Evolutionary conservation across 106 monocot species (phyloP).

Genomic region (Phalaenopsis aphrodite): DNA sequence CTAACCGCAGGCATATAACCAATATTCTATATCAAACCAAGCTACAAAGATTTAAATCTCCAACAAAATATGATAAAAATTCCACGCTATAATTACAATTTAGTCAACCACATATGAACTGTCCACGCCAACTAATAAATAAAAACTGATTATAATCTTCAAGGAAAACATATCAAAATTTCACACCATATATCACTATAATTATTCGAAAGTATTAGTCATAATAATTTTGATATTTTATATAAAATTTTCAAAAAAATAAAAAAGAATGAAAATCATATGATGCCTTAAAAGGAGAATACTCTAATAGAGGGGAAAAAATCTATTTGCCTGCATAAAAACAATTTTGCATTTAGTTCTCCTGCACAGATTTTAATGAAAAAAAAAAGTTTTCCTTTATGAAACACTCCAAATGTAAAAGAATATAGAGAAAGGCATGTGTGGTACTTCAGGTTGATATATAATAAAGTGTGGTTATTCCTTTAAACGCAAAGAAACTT

Average conservation of each 20-base stretch:
- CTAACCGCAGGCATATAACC: background rate
- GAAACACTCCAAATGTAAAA: background rate
- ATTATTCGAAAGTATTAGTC: background rate
- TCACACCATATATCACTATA: background rate
- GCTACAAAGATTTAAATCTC: background rate
- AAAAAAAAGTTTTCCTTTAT: background rate
- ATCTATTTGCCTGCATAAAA: background rate
- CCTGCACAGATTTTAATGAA: background rate
- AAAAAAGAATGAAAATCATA: background rate
- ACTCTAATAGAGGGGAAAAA: background rate
- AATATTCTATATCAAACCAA: background rate
- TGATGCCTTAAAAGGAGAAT: background rate
- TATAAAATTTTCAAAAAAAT: background rate
- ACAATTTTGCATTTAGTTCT: background rate
- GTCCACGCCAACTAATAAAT: background rate
- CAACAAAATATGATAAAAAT: background rate
- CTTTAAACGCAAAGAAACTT: background rate
- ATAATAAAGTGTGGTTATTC: background rate
- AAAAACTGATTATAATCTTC: background rate
- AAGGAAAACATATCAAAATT: background rate
- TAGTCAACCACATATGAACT: background rate
- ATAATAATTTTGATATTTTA: background rate
- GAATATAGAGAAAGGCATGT: background rate
- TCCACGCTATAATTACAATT: background rate
- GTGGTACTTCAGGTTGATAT: background rate